Base-by-base conservation (phyloP, 306 rosid species). In the Medicago lupulina region DNA sequence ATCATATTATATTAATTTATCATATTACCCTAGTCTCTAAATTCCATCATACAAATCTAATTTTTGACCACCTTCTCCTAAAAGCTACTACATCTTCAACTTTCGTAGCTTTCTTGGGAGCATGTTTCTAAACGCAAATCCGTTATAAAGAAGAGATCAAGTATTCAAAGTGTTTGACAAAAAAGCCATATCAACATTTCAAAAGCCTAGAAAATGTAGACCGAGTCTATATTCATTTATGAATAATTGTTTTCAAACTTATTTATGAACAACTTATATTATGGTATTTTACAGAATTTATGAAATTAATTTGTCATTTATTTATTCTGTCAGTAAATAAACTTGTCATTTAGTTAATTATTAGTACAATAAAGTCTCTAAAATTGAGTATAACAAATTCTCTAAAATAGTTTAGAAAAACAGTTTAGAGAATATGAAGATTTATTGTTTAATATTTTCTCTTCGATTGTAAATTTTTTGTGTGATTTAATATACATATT, bases 51-150 rank as follows among this genome's bases (percentile, higher is more conserved):
- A 51, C 64, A 57, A 55, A 4, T 50, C 59, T 3, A 51, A 14
- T 25, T 62, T 78, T 79, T 67, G 49, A 38, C 72, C 60, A 8
- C 21, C 62, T 31, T 47, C 9, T 57, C 54, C 70, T 21, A 58
- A 23, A 23, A 23, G 28, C 14, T 55, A 57, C 57, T 4, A 15
- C 18, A 58, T 77, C 54, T 60, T 78, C 65, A 63, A 60, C 44
- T 66, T 18, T 66, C 34, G 75, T 81, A 36, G 68, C 40, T 77
- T 73, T 47, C 25, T 78, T 68, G 74, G 83, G 47, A 71, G 73
- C 76, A 60, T 67, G 67, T 59, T 36, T 14, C 70, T 4, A 69
- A 67, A 79, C 28, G 31, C 74, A 65, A 53, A 11, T 58, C 19
- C 21, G 16, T 36, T 63, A 65, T 31, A 50, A 49, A 61, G 17